Evolutionary conservation across 352 stramenopile genomes (phyloP).

Genomic region (Bremia lactucae): DNA sequence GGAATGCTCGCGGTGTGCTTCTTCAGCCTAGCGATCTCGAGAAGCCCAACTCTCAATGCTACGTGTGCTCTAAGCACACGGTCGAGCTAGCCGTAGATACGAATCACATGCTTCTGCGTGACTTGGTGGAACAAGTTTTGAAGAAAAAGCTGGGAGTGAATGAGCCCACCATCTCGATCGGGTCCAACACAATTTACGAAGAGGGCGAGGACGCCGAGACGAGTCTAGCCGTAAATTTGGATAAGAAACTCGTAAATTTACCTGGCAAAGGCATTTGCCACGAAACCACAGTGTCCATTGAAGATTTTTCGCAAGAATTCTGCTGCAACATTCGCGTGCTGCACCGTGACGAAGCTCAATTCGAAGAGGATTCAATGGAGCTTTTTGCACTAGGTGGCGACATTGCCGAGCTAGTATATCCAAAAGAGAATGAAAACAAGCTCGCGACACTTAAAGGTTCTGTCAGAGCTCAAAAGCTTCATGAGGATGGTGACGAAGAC

Average conservation of each 20-base stretch:
- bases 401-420: slow-evolving; percentile 37
- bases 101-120: slow-evolving; percentile 62
- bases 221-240: slow-evolving; percentile 75
- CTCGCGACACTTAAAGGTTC: slow-evolving; percentile 17
- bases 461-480: no score
- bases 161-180: slow-evolving; percentile 81
- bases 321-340: slow-evolving; percentile 74
- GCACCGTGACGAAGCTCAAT: slow-evolving; percentile 48
- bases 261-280: slow-evolving; percentile 89
- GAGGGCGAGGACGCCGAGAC: slow-evolving; percentile 89
- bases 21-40: slow-evolving; percentile 86
- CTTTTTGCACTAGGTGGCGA: slow-evolving; percentile 71
- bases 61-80: slow-evolving; percentile 91
- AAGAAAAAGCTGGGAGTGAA: slow-evolving; percentile 87
- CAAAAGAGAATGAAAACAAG: slow-evolving; percentile 28
- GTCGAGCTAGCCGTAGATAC: slow-evolving; percentile 88
- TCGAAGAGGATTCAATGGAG: slow-evolving; percentile 59
- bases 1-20: slow-evolving; percentile 87
- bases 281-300: slow-evolving; percentile 86
- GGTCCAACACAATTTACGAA: slow-evolving; percentile 88
- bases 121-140: slow-evolving; percentile 73
- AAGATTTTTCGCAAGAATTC: slow-evolving; percentile 95
- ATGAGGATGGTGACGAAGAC: slow-evolving; percentile 18
- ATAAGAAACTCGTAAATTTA: slow-evolving; percentile 81
- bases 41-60: slow-evolving; percentile 90